A percentile compares a stretch with the other conserved stretches of the same genome.
phyloP scores from a whole-genome alignment of 2,329 filamentous ascomycete genomes.

The Falciphora oryzae region DNA sequence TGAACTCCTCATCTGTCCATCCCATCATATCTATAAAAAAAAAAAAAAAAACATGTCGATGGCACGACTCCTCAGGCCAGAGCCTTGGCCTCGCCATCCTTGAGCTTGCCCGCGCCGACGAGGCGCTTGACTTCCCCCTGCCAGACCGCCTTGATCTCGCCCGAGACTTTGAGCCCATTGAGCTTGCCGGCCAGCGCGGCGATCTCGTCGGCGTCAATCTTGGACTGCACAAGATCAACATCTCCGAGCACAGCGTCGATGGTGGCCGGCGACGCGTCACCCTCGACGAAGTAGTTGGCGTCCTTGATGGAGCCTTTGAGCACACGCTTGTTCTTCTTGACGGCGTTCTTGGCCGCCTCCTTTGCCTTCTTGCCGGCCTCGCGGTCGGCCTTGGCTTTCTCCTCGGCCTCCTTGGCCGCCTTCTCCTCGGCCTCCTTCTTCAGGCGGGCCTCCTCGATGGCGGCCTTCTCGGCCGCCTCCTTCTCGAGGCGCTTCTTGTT shows the following conservation, averaged over 20 bases:
- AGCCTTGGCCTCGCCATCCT: constrained; percentile 73
- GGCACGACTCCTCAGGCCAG: constrained; percentile 31
- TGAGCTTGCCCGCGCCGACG: constrained; percentile 75
- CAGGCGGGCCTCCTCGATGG: constrained; percentile 76
- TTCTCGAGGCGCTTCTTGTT: constrained; percentile 90
- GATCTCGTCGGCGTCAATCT: constrained; percentile 88
- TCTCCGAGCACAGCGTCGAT: constrained; percentile 81
- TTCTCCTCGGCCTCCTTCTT: constrained; percentile 80
- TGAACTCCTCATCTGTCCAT: not conserved
- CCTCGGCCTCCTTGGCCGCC: constrained; percentile 77
- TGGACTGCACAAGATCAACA: constrained; percentile 79
- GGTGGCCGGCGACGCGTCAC: constrained; percentile 65
- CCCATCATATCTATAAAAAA: no score
- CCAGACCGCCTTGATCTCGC: constrained; percentile 83
- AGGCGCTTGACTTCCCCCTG: constrained; percentile 71
- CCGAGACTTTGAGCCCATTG: constrained; percentile 68
- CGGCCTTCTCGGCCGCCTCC: constrained; percentile 85
- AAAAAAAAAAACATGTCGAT: no score
- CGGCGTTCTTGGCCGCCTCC: constrained; percentile 96
- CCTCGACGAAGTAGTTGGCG: constrained; percentile 90
- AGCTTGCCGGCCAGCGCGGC: constrained; percentile 77
- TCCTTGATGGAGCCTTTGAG: constrained; percentile 93
- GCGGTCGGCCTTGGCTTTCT: constrained; percentile 75
- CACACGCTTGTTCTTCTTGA: constrained; percentile 99
- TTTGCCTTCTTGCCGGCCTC: constrained; percentile 92